Evolutionary conservation across 805 yeast genomes (phyloP), one percentile per base, ranked within the genome.

Genomic region (Spathaspora girioi): DNA sequence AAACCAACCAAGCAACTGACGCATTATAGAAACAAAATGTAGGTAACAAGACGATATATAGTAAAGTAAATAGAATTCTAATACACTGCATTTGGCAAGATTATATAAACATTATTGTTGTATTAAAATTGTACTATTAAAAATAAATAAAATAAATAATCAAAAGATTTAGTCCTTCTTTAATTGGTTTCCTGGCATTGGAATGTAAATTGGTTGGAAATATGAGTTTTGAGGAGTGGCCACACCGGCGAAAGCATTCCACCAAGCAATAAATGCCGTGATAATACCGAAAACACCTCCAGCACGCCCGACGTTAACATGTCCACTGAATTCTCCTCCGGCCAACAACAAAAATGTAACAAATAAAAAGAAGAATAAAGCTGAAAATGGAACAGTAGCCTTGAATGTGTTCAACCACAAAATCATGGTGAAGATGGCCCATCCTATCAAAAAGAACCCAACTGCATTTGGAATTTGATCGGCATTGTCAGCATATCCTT

Each of bases 211-310:
- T 47, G 82, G 66, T 15, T 70, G 68, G 56, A 85, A 56, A 64
- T 84, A 87, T 40, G 86, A 75, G 69, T 85, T 87, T 50, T 80
- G 77, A 12, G 65, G 64, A 50, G 78, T 82, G 5, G 87, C 85
- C 17, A 80, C 71, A 64, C 84, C 86, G 23, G 86, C 85, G 60
- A 76, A 81, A 2, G 87, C 82, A 55, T 83, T 83, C 63, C 80
- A 82, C 79, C 82, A 84, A 14, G 85, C 89, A 49, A 77, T 57
- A 49, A 79, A 66, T 1, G 86, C 76, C 17, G 85, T 75, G 29
- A 83, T 56, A 31, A 84, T 66, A 29, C 89, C 88, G 45, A 82
- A 63, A 32, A 77, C 78, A 52, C 89, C 90, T 53, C 85, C 89
- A 17, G 86, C 89, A 64, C 71, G 75, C 10, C 71, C 66, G 45